Conservation (phyloP, 208 protist genomes). For the Leishmania major region DNA sequence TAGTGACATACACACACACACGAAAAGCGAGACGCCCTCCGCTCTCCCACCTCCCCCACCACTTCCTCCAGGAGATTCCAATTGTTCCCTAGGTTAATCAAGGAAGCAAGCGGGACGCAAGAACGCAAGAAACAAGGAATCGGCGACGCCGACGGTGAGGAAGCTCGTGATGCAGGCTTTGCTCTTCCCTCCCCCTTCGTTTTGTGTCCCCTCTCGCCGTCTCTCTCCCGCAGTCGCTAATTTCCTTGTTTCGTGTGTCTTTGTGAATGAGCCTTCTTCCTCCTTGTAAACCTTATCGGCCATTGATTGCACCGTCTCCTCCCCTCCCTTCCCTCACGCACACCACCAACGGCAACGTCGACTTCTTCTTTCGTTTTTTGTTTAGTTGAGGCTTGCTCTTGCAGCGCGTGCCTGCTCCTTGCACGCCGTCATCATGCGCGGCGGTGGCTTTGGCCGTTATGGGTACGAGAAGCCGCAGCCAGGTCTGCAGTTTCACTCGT, state of each 20-base stretch:
- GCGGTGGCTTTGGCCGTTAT: conserved; percentile 31
- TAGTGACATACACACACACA: not conserved
- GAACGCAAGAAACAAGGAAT: not conserved
- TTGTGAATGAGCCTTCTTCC: not conserved
- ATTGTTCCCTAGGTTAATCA: not conserved
- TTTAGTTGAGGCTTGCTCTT: too few relatives aligned
- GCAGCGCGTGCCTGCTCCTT: not conserved
- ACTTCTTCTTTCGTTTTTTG: not conserved
- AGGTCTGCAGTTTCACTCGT: conserved; percentile 43
- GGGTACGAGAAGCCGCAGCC: conserved; percentile 35
- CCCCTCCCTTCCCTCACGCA: not conserved
- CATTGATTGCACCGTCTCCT: not conserved
- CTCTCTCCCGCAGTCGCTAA: not conserved
- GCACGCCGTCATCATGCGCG: conserved; percentile 20
- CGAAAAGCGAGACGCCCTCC: not conserved
- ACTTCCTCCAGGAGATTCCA: not conserved
- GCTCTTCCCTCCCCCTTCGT: not conserved
- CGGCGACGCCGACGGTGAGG: not conserved
- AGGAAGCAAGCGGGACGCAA: not conserved
- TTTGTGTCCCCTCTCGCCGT: not conserved
- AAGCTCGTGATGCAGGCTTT: not conserved
- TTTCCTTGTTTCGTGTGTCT: not conserved
- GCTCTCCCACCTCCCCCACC: not conserved
- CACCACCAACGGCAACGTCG: not conserved
- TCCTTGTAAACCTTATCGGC: not conserved